These are phyloP conservation scores for Leccinum arenicola DNA, from an alignment of 768 basidiomycete genomes.

Conservation along the genomic window DNA sequence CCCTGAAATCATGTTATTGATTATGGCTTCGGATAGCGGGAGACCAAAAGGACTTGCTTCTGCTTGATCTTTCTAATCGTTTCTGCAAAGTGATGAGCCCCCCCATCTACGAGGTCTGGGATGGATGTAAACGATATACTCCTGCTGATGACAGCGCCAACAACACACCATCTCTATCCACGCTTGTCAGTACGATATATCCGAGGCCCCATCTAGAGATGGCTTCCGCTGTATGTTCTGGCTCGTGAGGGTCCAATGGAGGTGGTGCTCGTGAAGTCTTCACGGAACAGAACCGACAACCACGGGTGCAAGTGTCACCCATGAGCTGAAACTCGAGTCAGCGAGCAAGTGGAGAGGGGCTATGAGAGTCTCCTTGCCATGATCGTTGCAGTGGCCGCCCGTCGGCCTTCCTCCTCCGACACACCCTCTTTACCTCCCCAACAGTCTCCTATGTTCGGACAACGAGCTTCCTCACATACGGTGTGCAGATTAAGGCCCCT, in stretches of 20 bases:
- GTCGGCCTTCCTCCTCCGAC: constrained; percentile 69
- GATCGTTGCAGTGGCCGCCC: constrained; percentile 93
- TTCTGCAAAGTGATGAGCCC: constrained; percentile 91
- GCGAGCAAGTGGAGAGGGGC: constrained; percentile 1
- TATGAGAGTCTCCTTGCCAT: constrained; percentile 59
- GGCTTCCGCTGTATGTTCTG: constrained; percentile 97
- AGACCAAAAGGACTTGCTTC: constrained; percentile 54
- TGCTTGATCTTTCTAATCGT: constrained; percentile 95
- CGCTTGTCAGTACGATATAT: constrained; percentile 95
- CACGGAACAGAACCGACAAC: constrained; percentile 96
- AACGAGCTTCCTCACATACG: constrained; percentile 97
- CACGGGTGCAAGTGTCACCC: constrained; percentile 98
- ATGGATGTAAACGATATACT: constrained; percentile 1
- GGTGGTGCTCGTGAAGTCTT: constrained; percentile 89
- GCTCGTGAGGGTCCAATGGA: constrained; percentile 93
- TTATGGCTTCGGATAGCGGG: background rate
- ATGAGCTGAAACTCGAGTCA: constrained; percentile 61
- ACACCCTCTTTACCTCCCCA: constrained; percentile 84
- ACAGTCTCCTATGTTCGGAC: constrained; percentile 99
- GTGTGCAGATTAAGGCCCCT: constrained; percentile 90
- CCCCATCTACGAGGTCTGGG: constrained; percentile 87
- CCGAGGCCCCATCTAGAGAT: constrained; percentile 97
- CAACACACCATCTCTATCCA: constrained; percentile 88
- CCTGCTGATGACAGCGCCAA: background rate
- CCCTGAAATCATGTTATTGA: constrained; percentile 45